Evolutionary conservation across 352 stramenopile genomes (phyloP), one percentile per base, ranked within the genome.

Genomic region (Globisporangium cystogenes): DNA sequence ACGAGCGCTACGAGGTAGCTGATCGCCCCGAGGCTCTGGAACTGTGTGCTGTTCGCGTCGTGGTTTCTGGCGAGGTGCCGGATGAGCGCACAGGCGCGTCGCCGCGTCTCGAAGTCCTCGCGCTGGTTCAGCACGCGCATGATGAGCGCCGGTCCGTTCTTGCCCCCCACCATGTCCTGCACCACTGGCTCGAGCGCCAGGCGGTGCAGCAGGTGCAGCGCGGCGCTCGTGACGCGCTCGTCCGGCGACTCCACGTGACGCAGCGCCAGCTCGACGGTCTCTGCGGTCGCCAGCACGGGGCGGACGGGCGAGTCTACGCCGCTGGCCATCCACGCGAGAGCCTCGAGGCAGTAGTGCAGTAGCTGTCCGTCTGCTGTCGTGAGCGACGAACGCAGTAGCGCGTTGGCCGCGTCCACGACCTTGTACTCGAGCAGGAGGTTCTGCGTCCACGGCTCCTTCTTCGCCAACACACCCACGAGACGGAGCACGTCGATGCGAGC

Each of bases 171-270:
- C 57, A 80, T 67, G 14, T 56, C 59, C 27, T 83, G 67, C 14
- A 79, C 66, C 35, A 64, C 62, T 12, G 72, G 51, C 42, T 72
- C 65, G 24, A 58, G 55, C 0, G 72, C 70, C 6, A 90, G 48
- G 23, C 72, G 64, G 35, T 90, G 74, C 0, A 90, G 60, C 2
- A 90, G 29, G 42, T 86, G 74, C 1, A 87, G 59, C 65, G 74
- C 79, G 2, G 70, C 65, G 27, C 62, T 57, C 10, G 64, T 62
- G 7, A 86, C 59, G 7, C 52, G 39, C 12, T 69, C 61, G 3
- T 61, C 50, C 16, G 57, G 39, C 2, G 68, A 76, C 33, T 86
- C 72, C 0, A 68, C 55, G 41, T 86, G 67, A 0, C 55, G 56
- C 21, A 87, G 53, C 0, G 61, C 51, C 16, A 85, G 68, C 36